phyloP scores from a whole-genome alignment of 2,329 filamentous ascomycete genomes.

The Annulohypoxylon truncatum region DNA sequence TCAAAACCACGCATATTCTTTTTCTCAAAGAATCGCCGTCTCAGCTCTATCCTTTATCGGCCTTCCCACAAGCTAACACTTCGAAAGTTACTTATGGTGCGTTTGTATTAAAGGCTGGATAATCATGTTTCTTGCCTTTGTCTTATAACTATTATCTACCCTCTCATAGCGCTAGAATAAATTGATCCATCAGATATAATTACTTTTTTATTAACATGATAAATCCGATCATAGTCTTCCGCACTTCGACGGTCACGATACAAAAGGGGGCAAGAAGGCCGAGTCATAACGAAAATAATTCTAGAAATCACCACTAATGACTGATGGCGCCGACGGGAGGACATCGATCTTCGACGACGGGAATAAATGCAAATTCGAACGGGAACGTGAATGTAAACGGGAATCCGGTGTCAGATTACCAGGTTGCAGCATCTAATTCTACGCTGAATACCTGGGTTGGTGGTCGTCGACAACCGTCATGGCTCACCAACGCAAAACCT shows the following conservation, averaged over 20 bases:
- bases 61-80: conserved; percentile 2
- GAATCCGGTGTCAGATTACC: conserved; percentile 27
- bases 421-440: conserved; percentile 56
- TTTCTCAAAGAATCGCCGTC: neutral
- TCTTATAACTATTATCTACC: neutral
- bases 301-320: conserved; percentile 18
- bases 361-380: conserved; percentile 13
- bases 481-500: conserved; percentile 49
- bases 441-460: conserved; percentile 56
- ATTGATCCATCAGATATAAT: conserved; percentile 4
- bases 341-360: conserved; percentile 27
- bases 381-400: neutral
- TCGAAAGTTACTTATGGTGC: conserved; percentile 34
- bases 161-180: neutral
- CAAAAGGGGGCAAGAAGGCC: conserved; percentile 29
- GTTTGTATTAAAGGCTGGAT: conserved; percentile 15
- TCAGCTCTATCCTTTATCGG: neutral
- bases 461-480: conserved; percentile 51
- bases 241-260: conserved; percentile 18
- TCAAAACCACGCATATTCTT: neutral
- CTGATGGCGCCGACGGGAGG: conserved; percentile 46
- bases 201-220: conserved; percentile 29
- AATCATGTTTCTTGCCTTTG: conserved; percentile 6
- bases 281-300: conserved; percentile 17
- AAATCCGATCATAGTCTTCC: conserved; percentile 23